Evolutionary conservation across 2,329 filamentous ascomycete species (phyloP).

Genomic region (Fusarium sp.): DNA sequence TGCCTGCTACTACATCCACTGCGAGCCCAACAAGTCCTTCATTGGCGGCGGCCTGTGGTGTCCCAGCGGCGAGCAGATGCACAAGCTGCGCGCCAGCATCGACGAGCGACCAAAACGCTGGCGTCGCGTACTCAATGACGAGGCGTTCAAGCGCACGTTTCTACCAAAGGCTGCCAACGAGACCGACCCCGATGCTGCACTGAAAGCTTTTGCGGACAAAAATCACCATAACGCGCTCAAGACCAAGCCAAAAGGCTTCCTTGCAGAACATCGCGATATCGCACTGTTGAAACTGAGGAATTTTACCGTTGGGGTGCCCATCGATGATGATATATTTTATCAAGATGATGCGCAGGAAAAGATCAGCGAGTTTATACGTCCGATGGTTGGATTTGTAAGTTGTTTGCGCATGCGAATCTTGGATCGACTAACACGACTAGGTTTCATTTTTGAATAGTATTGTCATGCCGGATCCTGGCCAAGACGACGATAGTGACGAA

Average conservation of each 20-base stretch:
- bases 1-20: slow-evolving; percentile 88
- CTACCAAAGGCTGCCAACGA: slow-evolving; percentile 57
- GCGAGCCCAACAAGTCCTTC: slow-evolving; percentile 77
- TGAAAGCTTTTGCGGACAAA: slow-evolving; percentile 75
- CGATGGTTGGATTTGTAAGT: slow-evolving; percentile 83
- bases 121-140: slow-evolving; percentile 72
- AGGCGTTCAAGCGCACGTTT: slow-evolving; percentile 71
- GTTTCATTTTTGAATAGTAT: slow-evolving; percentile 77
- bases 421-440: slow-evolving; percentile 52
- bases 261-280: slow-evolving; percentile 80
- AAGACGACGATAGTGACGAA: slow-evolving; percentile 56
- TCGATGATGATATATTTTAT: slow-evolving; percentile 74
- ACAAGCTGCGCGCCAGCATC: slow-evolving; percentile 76
- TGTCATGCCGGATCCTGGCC: slow-evolving; percentile 74
- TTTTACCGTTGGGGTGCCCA: slow-evolving; percentile 76
- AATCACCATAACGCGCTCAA: slow-evolving; percentile 84
- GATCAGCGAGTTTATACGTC: slow-evolving; percentile 71
- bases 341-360: slow-evolving; percentile 70
- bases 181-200: slow-evolving; percentile 61
- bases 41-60: slow-evolving; percentile 86
- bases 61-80: slow-evolving; percentile 74
- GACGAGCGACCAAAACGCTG: slow-evolving; percentile 77
- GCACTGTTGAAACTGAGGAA: slow-evolving; percentile 82
- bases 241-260: slow-evolving; percentile 86
- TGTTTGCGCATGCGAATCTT: background rate